These are phyloP conservation scores for Colletotrichum sublineola DNA, from an alignment of 2,329 filamentous ascomycete genomes.

Conservation along the genomic window DNA sequence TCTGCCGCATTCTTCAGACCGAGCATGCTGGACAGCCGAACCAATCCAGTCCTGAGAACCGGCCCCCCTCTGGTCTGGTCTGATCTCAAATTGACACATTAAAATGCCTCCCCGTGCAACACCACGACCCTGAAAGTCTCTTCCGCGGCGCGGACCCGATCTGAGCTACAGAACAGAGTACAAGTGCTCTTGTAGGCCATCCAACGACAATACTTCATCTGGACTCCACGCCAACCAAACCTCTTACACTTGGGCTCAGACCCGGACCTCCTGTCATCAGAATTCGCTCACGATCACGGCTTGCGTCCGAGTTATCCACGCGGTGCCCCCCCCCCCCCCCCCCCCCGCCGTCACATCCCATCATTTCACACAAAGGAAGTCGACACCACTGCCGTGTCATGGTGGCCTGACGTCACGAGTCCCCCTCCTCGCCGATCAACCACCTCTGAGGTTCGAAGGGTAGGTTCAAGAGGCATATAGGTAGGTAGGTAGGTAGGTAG, in stretches of 20 bases:
- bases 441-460: not conserved
- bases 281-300: not conserved
- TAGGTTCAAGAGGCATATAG: constrained; percentile 17
- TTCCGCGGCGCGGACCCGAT: not conserved
- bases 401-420: constrained; percentile 39
- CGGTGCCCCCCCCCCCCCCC: constrained; percentile 1
- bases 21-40: not conserved
- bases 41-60: not conserved
- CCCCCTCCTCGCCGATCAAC: constrained; percentile 12
- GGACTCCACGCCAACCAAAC: not conserved
- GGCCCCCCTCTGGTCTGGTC: not conserved
- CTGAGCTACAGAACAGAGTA: not conserved
- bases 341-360: not conserved
- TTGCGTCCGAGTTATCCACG: constrained; percentile 16
- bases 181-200: not conserved
- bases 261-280: not conserved
- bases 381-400: constrained; percentile 24
- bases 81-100: constrained; percentile 25
- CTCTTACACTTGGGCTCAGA: not conserved
- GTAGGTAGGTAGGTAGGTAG: no score
- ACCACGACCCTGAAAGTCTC: constrained; percentile 11
- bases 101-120: constrained; percentile 17
- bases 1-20: not conserved
- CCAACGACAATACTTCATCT: not conserved
- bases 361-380: not conserved